Evolutionary conservation across 495 filamentous ascomycete species (phyloP).

Genomic region (Cercophora scortea): DNA sequence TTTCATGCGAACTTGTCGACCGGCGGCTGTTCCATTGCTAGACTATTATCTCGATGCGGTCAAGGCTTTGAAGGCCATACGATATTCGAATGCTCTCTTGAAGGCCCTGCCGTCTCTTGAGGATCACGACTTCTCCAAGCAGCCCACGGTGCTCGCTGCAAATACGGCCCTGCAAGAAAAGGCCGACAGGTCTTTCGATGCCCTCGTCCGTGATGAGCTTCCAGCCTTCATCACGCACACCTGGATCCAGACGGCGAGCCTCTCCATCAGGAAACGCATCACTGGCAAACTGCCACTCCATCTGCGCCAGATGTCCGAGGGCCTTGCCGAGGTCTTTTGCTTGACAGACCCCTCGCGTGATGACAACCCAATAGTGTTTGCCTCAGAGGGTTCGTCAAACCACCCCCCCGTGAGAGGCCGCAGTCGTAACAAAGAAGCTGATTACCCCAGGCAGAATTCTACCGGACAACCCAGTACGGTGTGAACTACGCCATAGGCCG

Average conservation of each 20-base stretch:
- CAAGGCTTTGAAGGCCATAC: conserved; percentile 63
- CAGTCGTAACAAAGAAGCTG: not conserved
- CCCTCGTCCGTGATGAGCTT: conserved; percentile 56
- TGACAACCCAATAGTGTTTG: conserved; percentile 74
- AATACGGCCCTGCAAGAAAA: conserved; percentile 52
- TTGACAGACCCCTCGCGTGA: conserved; percentile 64
- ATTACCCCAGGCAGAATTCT: conserved; percentile 39
- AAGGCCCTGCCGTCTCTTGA: conserved; percentile 42
- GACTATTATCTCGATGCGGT: conserved; percentile 63
- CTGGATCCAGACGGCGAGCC: conserved; percentile 49
- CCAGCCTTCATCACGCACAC: conserved; percentile 62
- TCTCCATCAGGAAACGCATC: conserved; percentile 50
- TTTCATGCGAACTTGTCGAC: conserved; percentile 55
- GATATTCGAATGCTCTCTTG: conserved; percentile 59
- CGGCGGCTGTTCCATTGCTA: conserved; percentile 55
- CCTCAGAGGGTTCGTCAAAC: conserved; percentile 54
- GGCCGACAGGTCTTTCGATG: conserved; percentile 48
- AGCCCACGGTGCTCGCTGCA: conserved; percentile 34
- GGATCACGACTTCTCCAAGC: conserved; percentile 36
- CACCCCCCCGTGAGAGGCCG: conserved; percentile 1
- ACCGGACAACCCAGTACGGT: conserved; percentile 56
- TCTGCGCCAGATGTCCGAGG: conserved; percentile 55
- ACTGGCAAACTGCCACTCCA: conserved; percentile 45
- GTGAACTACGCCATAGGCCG: conserved; percentile 48
- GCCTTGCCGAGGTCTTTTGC: conserved; percentile 69